These are phyloP conservation scores for Macrolepiota albuminosa DNA, from an alignment of 768 basidiomycete genomes.

Conservation along the genomic window DNA sequence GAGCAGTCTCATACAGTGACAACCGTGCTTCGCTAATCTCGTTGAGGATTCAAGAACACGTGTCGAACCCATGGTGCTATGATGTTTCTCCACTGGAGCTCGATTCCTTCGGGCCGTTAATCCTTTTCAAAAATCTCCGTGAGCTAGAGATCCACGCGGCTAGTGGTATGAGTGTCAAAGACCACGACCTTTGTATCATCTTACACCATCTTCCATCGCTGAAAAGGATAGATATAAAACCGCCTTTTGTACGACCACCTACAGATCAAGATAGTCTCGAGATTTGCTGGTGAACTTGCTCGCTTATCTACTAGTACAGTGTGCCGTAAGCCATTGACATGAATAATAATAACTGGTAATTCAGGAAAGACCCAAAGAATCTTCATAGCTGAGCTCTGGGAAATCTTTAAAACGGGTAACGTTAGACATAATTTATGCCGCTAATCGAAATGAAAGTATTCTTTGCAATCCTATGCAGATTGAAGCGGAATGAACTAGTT, in stretches of 20 bases:
- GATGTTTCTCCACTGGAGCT: not conserved
- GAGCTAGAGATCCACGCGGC: not conserved
- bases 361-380: not conserved
- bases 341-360: not conserved
- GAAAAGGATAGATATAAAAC: not conserved
- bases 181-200: not conserved
- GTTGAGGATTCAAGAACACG: not conserved
- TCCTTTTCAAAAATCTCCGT: not conserved
- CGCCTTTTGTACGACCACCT: not conserved
- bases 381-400: not conserved
- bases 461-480: not conserved
- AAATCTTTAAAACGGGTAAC: not conserved
- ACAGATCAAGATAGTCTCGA: not conserved
- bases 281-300: not conserved
- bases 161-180: not conserved
- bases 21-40: not conserved
- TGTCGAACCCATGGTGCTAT: not conserved
- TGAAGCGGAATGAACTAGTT: not conserved
- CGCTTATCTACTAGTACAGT: not conserved
- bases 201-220: not conserved
- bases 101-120: not conserved
- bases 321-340: not conserved
- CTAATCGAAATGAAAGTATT: not conserved
- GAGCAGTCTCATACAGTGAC: not conserved
- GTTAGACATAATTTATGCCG: not conserved